Conservation (phyloP, 176 grass and related monocot species). For the Carex cristatella region DNA sequence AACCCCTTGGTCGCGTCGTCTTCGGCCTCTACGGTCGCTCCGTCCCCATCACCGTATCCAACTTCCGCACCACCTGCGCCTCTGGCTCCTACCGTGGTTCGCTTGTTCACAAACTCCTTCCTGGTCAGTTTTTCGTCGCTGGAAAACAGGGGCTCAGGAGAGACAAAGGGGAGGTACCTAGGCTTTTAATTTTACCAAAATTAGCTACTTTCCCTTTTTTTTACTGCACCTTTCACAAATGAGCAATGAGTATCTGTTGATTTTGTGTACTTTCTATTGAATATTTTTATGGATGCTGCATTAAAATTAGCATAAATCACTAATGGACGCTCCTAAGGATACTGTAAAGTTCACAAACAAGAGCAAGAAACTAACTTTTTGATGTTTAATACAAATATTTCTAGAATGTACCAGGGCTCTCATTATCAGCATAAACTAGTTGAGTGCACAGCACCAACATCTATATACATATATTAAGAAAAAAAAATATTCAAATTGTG, state of each 20-base stretch:
- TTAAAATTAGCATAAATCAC: neutral
- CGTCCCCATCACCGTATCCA: slow-evolving; percentile 59
- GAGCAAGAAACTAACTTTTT: neutral
- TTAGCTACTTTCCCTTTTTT: neutral
- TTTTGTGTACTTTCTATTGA: neutral
- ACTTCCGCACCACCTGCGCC: slow-evolving; percentile 70
- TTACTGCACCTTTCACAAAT: neutral
- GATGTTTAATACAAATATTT: neutral
- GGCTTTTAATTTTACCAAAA: neutral
- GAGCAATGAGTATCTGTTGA: too few species aligned
- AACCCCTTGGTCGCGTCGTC: slow-evolving; percentile 75
- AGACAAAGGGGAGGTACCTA: slow-evolving; percentile 57
- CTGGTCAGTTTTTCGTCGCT: slow-evolving; percentile 80
- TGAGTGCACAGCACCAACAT: neutral
- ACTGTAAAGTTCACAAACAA: neutral
- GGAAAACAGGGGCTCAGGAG: slow-evolving; percentile 60
- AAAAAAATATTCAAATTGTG: neutral
- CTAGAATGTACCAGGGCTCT: neutral
- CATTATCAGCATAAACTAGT: neutral
- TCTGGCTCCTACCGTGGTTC: slow-evolving; percentile 69
- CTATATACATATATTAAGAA: neutral
- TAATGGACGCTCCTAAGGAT: neutral
- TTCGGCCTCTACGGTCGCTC: slow-evolving; percentile 86
- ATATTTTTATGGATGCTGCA: neutral
- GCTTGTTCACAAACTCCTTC: slow-evolving; percentile 77